Evolutionary conservation across 257 asterid species (phyloP).

Genomic region (Salvia splendens): DNA sequence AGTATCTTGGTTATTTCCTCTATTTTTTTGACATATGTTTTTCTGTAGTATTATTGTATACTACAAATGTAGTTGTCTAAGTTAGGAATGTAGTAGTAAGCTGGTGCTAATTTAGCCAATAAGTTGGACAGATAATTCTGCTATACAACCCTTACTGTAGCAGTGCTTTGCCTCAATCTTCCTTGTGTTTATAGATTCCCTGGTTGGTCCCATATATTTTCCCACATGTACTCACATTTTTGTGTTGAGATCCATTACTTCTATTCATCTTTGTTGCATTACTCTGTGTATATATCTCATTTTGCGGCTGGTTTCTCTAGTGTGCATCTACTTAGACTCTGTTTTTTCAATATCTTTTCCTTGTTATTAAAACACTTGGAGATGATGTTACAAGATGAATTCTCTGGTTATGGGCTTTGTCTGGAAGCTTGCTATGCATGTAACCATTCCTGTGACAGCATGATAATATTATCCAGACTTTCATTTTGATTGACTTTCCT

Average conservation of each 20-base stretch:
- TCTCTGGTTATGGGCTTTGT: neutral
- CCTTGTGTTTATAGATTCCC: constrained; percentile 8
- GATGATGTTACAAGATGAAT: neutral
- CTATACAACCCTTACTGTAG: neutral
- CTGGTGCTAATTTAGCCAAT: neutral
- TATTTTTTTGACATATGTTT: neutral
- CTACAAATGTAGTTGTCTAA: neutral
- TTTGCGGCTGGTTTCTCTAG: neutral
- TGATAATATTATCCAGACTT: constrained; percentile 3
- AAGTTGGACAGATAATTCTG: neutral
- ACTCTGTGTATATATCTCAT: neutral
- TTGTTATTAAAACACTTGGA: neutral
- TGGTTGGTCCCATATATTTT: constrained; percentile 6
- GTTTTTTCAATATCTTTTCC: neutral
- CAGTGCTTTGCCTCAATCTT: neutral
- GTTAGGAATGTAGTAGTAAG: neutral
- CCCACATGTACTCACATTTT: neutral
- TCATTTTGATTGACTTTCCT: constrained; percentile 12
- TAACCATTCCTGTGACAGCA: no score
- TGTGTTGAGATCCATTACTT: neutral
- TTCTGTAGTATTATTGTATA: neutral
- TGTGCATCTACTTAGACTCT: neutral
- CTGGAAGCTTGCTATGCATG: constrained; percentile 7
- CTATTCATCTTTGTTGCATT: neutral
- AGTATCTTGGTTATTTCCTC: constrained; percentile 42